These are phyloP conservation scores for Gossypium aridum DNA, from an alignment of 441 rosid genomes.

Conservation along the genomic window DNA sequence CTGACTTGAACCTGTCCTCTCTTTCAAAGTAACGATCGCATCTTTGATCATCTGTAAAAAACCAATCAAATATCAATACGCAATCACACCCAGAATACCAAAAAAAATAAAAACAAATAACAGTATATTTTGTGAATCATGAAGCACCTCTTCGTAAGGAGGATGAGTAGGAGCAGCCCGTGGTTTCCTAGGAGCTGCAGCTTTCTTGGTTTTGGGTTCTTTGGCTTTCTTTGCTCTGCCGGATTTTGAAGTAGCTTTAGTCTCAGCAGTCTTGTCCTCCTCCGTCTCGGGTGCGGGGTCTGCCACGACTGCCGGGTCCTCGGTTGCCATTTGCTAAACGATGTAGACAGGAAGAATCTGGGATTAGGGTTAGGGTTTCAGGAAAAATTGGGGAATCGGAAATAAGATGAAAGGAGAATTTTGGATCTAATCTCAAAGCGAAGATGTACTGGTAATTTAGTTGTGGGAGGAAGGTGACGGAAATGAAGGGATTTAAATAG, in stretches of 20 bases:
- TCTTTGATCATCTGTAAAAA: conserved; percentile 66
- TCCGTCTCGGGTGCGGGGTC: conserved; percentile 26
- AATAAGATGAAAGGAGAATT: background rate
- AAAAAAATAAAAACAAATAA: background rate
- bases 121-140: conserved; percentile 7
- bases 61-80: background rate
- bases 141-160: conserved; percentile 60
- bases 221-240: conserved; percentile 39
- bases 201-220: conserved; percentile 53
- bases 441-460: background rate
- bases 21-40: conserved; percentile 71
- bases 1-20: conserved; percentile 83
- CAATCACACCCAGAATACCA: background rate
- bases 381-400: background rate
- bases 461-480: conserved; percentile 12
- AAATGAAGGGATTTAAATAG: conserved; percentile 52
- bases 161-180: conserved; percentile 49
- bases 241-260: conserved; percentile 31
- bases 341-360: background rate
- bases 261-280: conserved; percentile 27
- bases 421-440: background rate
- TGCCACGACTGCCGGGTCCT: conserved; percentile 24
- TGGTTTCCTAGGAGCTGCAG: conserved; percentile 44
- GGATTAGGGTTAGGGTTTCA: background rate
- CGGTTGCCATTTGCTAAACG: conserved; percentile 31